These are phyloP conservation scores for Trichoderma afroharzianum DNA, from an alignment of 2,329 filamentous ascomycete genomes.

Conservation along the genomic window DNA sequence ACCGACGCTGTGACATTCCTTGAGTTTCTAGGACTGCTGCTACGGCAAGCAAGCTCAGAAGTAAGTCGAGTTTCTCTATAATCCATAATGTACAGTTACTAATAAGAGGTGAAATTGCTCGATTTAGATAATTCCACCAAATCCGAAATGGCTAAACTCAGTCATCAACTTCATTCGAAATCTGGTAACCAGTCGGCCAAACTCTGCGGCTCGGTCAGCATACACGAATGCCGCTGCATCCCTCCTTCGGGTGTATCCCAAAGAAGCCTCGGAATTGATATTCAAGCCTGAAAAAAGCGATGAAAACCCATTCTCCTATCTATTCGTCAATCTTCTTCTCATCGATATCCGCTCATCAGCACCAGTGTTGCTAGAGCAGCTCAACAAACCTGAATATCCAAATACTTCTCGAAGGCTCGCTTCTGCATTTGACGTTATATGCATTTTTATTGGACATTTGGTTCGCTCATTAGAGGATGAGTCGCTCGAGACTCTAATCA, in stretches of 20 bases:
- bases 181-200: slow-evolving; percentile 54
- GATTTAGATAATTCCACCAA: slow-evolving; percentile 43
- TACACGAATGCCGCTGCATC: slow-evolving; percentile 58
- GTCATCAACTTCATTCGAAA: slow-evolving; percentile 48
- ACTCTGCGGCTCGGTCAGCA: slow-evolving; percentile 51
- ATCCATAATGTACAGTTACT: neutral
- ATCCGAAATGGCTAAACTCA: slow-evolving; percentile 51
- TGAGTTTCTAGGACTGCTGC: slow-evolving; percentile 50
- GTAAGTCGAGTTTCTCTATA: slow-evolving; percentile 35
- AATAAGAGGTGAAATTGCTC: neutral
- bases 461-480: slow-evolving; percentile 52
- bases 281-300: slow-evolving; percentile 45
- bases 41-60: slow-evolving; percentile 46
- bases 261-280: slow-evolving; percentile 43
- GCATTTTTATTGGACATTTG: slow-evolving; percentile 57
- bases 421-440: slow-evolving; percentile 60
- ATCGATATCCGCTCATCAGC: slow-evolving; percentile 63
- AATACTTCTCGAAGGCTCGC: slow-evolving; percentile 51
- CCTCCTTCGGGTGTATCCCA: slow-evolving; percentile 54
- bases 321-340: slow-evolving; percentile 62
- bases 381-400: slow-evolving; percentile 54
- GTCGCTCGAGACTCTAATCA: slow-evolving; percentile 37
- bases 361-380: slow-evolving; percentile 55
- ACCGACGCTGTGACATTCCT: slow-evolving; percentile 60
- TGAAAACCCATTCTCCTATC: slow-evolving; percentile 56